Evolutionary conservation across 1,284 basidiomycete genomes (phyloP), one percentile per base, ranked within the genome.

Genomic region (Apiotrichum gracile): DNA sequence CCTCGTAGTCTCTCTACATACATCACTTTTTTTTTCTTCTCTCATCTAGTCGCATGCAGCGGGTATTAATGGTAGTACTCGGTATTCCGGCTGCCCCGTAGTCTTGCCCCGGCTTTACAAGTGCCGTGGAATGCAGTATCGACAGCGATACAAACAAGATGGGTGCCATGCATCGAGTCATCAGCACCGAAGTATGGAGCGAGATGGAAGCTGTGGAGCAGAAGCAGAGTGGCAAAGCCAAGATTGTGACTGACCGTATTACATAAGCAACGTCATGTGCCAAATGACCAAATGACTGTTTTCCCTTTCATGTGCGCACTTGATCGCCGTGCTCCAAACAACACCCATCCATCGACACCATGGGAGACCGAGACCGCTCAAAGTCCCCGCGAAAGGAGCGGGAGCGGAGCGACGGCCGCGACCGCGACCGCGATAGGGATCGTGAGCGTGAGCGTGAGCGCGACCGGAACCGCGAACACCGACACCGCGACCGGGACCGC

Each of bases 391-490:
- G 12, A n/a, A 38, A 21, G 37, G n/a, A 38, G 3, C 19, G 19
- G 37, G 37, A 21, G 37, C 21, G 41, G 17, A 43, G 34, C 21
- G 25, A 44, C 13, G 34, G 39, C 16, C 19, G 42, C n/a, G 33
- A 35, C 25, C 38, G 38, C 10, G 44, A 47, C 33, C 42, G 45
- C 19, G 54, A 55, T 8, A n/a, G 31, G 6, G 52, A 40, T 16
- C n/a, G 44, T 37, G 45, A 54, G n/a, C 31, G 31, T 4, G 29
- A 37, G n/a, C n/a, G 42, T 16, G 46, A 53, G 26, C 45, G 47
- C 14, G 47, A 50, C 22, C 31, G 39, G 5, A n/a, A 38, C 27
- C 22, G 12, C 9, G 38, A 42, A 10, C 47, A 49, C 39, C 27
- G 41, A 12, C 13, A 31, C n/a, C 31, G 41, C 13, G 54, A 56